Evolutionary conservation across 257 asterid genomes (phyloP).

Genomic region (Jacaranda mimosifolia): DNA sequence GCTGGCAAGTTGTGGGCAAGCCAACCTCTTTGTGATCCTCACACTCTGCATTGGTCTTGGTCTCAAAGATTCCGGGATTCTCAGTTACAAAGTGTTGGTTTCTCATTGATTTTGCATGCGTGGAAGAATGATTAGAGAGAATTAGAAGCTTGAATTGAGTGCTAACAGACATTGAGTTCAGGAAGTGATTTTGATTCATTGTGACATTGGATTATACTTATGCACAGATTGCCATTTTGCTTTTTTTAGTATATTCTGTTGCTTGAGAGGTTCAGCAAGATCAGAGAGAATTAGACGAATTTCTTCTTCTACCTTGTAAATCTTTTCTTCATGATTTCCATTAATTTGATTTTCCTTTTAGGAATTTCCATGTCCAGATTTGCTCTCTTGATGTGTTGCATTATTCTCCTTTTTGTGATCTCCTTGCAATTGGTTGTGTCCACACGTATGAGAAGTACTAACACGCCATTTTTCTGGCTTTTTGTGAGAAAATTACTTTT

Average conservation of each 20-base stretch:
- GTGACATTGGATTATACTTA: constrained; percentile 38
- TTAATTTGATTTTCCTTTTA: constrained; percentile 24
- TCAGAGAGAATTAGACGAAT: constrained; percentile 20
- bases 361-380: constrained; percentile 26
- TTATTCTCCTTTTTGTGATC: neutral
- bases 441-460: neutral
- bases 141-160: constrained; percentile 27
- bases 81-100: constrained; percentile 40
- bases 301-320: constrained; percentile 29
- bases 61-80: constrained; percentile 45
- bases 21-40: constrained; percentile 36
- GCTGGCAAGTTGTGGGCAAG: constrained; percentile 47
- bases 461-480: neutral
- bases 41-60: constrained; percentile 38
- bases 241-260: constrained; percentile 29
- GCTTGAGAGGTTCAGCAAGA: constrained; percentile 18
- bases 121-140: constrained; percentile 52
- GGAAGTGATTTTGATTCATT: constrained; percentile 20
- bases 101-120: constrained; percentile 49
- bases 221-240: constrained; percentile 28
- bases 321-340: constrained; percentile 25
- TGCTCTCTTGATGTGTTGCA: neutral
- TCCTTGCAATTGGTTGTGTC: neutral
- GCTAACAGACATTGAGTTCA: constrained; percentile 32
- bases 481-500: neutral